Conservation (phyloP, 257 asterid genomes). For the Anisodus acutangulus region DNA sequence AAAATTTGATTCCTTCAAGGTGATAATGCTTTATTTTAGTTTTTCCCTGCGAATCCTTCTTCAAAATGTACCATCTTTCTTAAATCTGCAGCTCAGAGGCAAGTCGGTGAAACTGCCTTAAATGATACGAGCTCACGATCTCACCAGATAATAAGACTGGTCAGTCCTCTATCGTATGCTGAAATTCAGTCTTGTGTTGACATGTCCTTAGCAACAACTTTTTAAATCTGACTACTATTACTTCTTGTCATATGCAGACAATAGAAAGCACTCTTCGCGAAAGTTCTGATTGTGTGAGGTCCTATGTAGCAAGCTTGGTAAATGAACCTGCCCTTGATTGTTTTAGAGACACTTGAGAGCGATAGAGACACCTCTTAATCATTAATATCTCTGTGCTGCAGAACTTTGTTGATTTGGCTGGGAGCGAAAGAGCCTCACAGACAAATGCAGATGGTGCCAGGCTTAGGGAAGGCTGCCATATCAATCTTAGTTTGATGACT, state of each 20-base stretch:
- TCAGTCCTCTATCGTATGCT: slow-evolving; percentile 34
- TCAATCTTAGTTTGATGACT: slow-evolving; percentile 95
- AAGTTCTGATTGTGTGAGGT: slow-evolving; percentile 85
- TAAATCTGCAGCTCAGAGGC: slow-evolving; percentile 80
- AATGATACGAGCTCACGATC: slow-evolving; percentile 95
- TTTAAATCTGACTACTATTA: slow-evolving; percentile 29
- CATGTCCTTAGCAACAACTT: not conserved
- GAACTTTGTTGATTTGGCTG: slow-evolving; percentile 97
- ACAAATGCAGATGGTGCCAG: slow-evolving; percentile 93
- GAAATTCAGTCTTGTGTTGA: not conserved
- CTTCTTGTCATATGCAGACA: slow-evolving; percentile 62
- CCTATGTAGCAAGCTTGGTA: slow-evolving; percentile 96
- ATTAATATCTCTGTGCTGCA: slow-evolving; percentile 39
- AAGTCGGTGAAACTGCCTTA: slow-evolving; percentile 93
- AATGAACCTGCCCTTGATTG: slow-evolving; percentile 26
- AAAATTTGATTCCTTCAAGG: slow-evolving; percentile 28
- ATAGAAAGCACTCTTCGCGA: slow-evolving; percentile 91
- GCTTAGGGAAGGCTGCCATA: slow-evolving; percentile 97
- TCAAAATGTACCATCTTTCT: slow-evolving; percentile 8
- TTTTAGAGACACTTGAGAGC: not conserved
- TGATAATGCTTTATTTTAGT: slow-evolving; percentile 22
- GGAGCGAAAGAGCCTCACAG: slow-evolving; percentile 94
- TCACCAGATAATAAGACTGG: slow-evolving; percentile 95
- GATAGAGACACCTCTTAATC: not conserved
- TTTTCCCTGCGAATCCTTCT: not conserved